phyloP scores from a whole-genome alignment of 805 yeast species.

The Candida oleophila region DNA sequence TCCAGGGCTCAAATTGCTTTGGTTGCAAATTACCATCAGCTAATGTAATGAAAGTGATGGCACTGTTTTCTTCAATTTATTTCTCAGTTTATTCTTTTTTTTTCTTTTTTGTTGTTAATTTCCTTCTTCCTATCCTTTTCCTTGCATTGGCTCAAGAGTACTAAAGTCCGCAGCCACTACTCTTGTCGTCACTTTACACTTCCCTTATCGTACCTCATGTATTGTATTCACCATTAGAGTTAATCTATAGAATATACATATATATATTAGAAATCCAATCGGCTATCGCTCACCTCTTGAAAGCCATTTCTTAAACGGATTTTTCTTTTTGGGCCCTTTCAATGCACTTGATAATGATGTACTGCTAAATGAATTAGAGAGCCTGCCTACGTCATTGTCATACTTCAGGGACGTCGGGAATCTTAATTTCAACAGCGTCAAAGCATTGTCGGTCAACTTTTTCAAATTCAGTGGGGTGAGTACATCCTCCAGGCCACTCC shows the following conservation, averaged over 20 bases:
- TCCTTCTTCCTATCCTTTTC: too few species aligned
- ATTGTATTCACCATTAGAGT: background rate
- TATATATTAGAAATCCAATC: too few species aligned
- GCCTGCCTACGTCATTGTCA: slow-evolving; percentile 10
- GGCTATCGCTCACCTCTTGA: slow-evolving; percentile 14
- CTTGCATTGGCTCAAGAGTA: too few species aligned
- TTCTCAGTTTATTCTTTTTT: too few species aligned
- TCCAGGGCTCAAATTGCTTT: too few species aligned
- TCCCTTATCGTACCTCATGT: background rate
- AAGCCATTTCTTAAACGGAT: slow-evolving; percentile 43
- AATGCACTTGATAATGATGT: slow-evolving; percentile 22
- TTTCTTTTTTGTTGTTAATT: too few species aligned
- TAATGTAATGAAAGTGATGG: too few species aligned
- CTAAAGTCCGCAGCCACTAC: too few species aligned
- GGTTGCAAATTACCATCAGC: too few species aligned
- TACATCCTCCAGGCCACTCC: slow-evolving; percentile 17
- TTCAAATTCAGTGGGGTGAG: slow-evolving; percentile 23
- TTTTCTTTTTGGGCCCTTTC: slow-evolving; percentile 23
- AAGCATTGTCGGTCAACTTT: slow-evolving; percentile 32
- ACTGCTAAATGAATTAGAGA: slow-evolving; percentile 21
- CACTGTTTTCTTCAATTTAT: too few species aligned
- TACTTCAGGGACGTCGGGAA: slow-evolving; percentile 20
- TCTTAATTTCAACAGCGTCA: slow-evolving; percentile 29
- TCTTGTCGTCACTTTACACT: background rate
- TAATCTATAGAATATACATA: background rate